phyloP scores from a whole-genome alignment of 208 protist genomes.

The Crithidia fasciculata region DNA sequence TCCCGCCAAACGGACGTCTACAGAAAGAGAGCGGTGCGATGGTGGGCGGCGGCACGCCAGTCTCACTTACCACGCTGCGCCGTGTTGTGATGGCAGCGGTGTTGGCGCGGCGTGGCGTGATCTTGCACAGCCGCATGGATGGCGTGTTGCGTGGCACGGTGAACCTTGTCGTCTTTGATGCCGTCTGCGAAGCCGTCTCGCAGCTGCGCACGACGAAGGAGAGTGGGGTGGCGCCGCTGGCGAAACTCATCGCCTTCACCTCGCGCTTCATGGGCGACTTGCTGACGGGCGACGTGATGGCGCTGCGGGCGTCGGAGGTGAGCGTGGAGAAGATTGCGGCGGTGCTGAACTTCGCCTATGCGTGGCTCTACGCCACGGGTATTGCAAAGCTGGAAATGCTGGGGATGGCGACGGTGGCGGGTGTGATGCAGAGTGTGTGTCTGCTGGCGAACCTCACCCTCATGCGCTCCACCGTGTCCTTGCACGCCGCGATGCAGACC shows the following conservation, averaged over 20 bases:
- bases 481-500: slow-evolving; percentile 50
- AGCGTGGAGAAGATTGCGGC: slow-evolving; percentile 70
- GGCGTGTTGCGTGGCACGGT: slow-evolving; percentile 81
- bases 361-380: slow-evolving; percentile 73
- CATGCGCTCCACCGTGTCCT: slow-evolving; percentile 51
- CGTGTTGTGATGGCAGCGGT: slow-evolving; percentile 71
- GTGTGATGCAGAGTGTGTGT: slow-evolving; percentile 65
- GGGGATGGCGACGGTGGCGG: slow-evolving; percentile 71
- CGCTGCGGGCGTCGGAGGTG: slow-evolving; percentile 75
- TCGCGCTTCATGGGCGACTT: slow-evolving; percentile 71
- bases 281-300: slow-evolving; percentile 62
- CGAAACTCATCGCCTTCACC: slow-evolving; percentile 77
- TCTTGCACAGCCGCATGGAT: slow-evolving; percentile 81
- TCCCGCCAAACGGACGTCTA: slow-evolving; percentile 84
- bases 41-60: slow-evolving; percentile 12
- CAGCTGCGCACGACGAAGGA: slow-evolving; percentile 60
- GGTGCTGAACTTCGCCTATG: slow-evolving; percentile 77
- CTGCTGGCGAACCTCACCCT: slow-evolving; percentile 79
- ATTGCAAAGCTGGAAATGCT: slow-evolving; percentile 83
- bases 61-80: slow-evolving; percentile 37
- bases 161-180: slow-evolving; percentile 89
- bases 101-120: slow-evolving; percentile 65
- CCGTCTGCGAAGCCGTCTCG: slow-evolving; percentile 79
- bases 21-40: slow-evolving; percentile 33
- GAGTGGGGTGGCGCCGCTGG: slow-evolving; percentile 58